A percentile compares a stretch with the other conserved stretches of the same genome.
Evolutionary conservation across 2,329 filamentous ascomycete species (phyloP).

Genomic region (Plenodomus tracheiphilus): DNA sequence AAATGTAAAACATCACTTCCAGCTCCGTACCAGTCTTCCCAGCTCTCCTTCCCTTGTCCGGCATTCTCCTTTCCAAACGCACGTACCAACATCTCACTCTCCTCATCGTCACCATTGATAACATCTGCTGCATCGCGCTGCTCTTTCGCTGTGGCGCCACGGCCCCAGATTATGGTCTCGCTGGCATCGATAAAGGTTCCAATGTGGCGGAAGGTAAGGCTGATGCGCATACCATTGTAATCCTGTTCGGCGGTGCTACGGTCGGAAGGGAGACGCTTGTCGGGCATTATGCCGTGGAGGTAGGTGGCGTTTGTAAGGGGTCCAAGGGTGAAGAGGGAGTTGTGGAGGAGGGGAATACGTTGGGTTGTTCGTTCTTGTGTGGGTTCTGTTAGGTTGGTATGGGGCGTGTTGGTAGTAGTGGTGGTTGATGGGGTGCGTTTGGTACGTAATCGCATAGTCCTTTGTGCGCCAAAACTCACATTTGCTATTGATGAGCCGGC

Average conservation of each 20-base stretch:
- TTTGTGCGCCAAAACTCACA: conserved; percentile 86
- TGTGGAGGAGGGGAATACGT: conserved; percentile 78
- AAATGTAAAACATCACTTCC: conserved; percentile 84
- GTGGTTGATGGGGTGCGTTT: conserved; percentile 65
- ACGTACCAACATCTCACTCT: conserved; percentile 69
- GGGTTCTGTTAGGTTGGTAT: conserved; percentile 31
- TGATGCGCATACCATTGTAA: conserved; percentile 78
- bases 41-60: conserved; percentile 64
- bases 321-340: conserved; percentile 84
- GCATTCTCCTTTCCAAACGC: conserved; percentile 84
- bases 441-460: conserved; percentile 86
- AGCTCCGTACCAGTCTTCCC: conserved; percentile 72
- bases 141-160: conserved; percentile 76
- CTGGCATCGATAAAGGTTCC: conserved; percentile 76
- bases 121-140: conserved; percentile 63
- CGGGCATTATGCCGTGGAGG: conserved; percentile 89
- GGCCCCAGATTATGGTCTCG: conserved; percentile 80
- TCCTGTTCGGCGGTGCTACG: conserved; percentile 72
- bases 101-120: conserved; percentile 68
- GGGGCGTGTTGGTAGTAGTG: too few relatives aligned
- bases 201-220: conserved; percentile 87
- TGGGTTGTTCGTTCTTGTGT: conserved; percentile 57
- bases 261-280: conserved; percentile 72
- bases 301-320: conserved; percentile 80
- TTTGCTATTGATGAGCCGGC: conserved; percentile 85